Conservation (phyloP, 106 monocot species). For the Acorus gramineus region DNA sequence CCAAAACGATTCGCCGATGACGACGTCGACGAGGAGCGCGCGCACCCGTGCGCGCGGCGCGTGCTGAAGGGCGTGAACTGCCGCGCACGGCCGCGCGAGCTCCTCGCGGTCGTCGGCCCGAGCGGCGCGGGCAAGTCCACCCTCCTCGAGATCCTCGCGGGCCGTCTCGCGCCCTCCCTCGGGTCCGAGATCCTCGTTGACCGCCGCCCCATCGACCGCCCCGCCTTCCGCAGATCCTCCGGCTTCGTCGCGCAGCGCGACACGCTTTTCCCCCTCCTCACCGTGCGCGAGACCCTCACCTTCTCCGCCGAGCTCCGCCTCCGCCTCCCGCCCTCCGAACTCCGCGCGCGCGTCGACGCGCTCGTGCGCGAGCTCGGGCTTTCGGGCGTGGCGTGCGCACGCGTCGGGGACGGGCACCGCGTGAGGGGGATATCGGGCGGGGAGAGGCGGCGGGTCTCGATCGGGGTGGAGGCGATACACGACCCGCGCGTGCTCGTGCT, state of each 20-base stretch:
- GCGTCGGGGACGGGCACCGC: constrained; percentile 27
- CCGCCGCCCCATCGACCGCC: no score
- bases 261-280: constrained; percentile 78
- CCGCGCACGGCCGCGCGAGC: constrained; percentile 58
- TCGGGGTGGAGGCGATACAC: constrained; percentile 70
- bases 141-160: constrained; percentile 65
- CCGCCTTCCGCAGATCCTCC: constrained; percentile 2
- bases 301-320: constrained; percentile 62
- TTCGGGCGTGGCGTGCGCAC: constrained; percentile 22
- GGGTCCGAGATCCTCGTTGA: background rate
- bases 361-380: constrained; percentile 64
- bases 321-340: background rate
- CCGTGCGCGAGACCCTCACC: constrained; percentile 65
- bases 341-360: constrained; percentile 21
- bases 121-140: constrained; percentile 97
- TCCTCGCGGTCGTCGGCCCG: constrained; percentile 84
- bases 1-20: background rate
- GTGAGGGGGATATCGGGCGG: constrained; percentile 68
- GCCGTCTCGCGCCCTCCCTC: constrained; percentile 1
- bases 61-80: constrained; percentile 58
- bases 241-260: constrained; percentile 73
- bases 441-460: constrained; percentile 66
- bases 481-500: constrained; percentile 65
- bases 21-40: background rate
- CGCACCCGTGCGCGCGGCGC: constrained; percentile 8